Evolutionary conservation across 305 asterid genomes (phyloP), one percentile per base, ranked within the genome.

Genomic region (Euphrasia arctica): DNA sequence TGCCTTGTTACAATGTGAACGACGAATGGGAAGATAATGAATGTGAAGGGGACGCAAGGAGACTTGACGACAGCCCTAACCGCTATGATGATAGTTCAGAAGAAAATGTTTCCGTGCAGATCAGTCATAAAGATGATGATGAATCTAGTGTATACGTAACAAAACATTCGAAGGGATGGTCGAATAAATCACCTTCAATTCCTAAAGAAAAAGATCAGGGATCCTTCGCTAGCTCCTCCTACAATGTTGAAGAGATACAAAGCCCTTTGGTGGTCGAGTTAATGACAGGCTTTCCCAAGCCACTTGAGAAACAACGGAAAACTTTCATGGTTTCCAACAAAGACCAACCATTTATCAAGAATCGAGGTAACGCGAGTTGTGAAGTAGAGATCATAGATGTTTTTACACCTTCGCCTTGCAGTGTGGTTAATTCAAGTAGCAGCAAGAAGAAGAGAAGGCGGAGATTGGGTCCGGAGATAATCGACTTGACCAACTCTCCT

Each of bases 401-500:
- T 49, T 74, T 71, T 22, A 82, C 95, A 31, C 97, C 95, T 63
- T 83, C 96, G 4, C 93, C 90, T 58, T 73, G 83, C 77, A 62
- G 52, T 60, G 36, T 13, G 1, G 57, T 41, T 2, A 72, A 72
- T 47, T 64, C 72, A 3, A 18, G 22, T 18, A 75, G 76, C 47
- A 69, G 70, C 67, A 80, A 80, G 79, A 91, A n/a, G n/a, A n/a
- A 71, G 80, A 86, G 88, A 69, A 75, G 76, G 67, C 67, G 45
- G 43, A 31, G 62, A 74, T 9, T 51, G 58, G 61, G 56, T 66
- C 83, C 86, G 57, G 95, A 85, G 71, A 76, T 89, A 73, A 87
- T 89, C 13, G 97, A 92, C 82, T 75, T 92, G 84, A 87, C 98
- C 34, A 77, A 76, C 50, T 89, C 95, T 60, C 98, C 98, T 47